Evolutionary conservation across 2,329 filamentous ascomycete species (phyloP), one percentile per base, ranked within the genome.

Genomic region (Botrytis sinoallii): DNA sequence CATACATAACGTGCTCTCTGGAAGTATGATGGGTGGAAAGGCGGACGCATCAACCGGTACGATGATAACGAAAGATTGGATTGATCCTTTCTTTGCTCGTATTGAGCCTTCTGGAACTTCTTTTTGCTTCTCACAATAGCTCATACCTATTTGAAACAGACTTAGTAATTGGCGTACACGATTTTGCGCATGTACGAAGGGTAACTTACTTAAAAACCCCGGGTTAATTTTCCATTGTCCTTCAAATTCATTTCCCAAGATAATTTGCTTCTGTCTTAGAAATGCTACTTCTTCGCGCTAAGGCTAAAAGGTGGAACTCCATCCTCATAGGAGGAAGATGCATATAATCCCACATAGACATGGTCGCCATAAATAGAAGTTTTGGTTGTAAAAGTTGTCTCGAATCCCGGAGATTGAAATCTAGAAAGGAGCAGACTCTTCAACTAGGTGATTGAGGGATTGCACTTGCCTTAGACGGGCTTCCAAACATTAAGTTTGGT

Each of bases 281-380:
- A 57, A 68, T 3, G 9, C 18, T 14, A 42, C 38, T 57, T 68
- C 66, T n/a, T 57, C 35, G 38, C 6, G 2, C 3, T 20, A 25
- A 68, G 66, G 7, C 18, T 32, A 25, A 22, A 68, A 32, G 35
- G 16, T 22, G 35, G 18, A 14, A 29, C n/a, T 7, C 66, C 66
- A 5, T 68, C 38, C 9, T 29, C 35, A 32, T 57, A 55, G 0
- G 48, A 57, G 52, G 66, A 16, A 42, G 18, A 68, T 52, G 52
- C 40, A 22, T n/a, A 18, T 68, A 68, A 20, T 57, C n/a, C 48
- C 48, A 68, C 48, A 57, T 18, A 32, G 66, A 68, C 66, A 68
- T 68, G 6, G 4, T 68, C 48, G n/a, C 10, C 4, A 18, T 3
- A 42, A 57, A 20, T 12, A 8, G 4, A 18, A 55, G 25, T 6